phyloP scores from a whole-genome alignment of 2,329 filamentous ascomycete species.

The Exophiala phaeomuriformis region DNA sequence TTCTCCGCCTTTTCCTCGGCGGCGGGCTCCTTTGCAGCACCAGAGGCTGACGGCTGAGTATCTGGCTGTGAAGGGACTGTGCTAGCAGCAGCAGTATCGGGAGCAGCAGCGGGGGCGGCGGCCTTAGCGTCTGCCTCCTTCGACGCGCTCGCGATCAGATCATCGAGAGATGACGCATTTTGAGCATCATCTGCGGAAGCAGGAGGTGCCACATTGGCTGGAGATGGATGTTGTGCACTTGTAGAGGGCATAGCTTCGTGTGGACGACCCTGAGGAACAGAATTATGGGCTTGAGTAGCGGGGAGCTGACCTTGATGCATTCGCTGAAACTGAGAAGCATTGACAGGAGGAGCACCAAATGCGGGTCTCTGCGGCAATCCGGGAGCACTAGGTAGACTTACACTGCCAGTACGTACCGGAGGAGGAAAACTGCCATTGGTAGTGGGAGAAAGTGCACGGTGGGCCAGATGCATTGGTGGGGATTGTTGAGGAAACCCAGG shows the following conservation, averaged over 20 bases:
- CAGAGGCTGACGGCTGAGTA: constrained; percentile 17
- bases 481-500: constrained; percentile 37
- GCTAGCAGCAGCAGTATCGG: neutral
- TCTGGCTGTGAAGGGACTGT: constrained; percentile 16
- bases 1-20: constrained; percentile 57
- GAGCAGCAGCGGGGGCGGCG: constrained; percentile 29
- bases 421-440: constrained; percentile 28
- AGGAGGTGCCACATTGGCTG: constrained; percentile 8
- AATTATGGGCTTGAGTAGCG: constrained; percentile 30
- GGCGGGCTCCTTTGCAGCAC: constrained; percentile 34
- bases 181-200: constrained; percentile 24
- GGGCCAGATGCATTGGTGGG: constrained; percentile 39
- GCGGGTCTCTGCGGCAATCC: constrained; percentile 55
- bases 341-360: constrained; percentile 49
- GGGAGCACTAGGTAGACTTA: constrained; percentile 48
- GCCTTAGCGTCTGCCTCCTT: constrained; percentile 37
- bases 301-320: constrained; percentile 48
- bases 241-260: constrained; percentile 11
- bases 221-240: constrained; percentile 21
- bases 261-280: constrained; percentile 20
- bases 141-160: constrained; percentile 45
- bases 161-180: constrained; percentile 43
- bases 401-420: constrained; percentile 43
- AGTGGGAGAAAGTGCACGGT: constrained; percentile 31
- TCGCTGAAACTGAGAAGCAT: constrained; percentile 50